Percentiles rank a stretch among this genome's conserved stretches.
phyloP scores from a whole-genome alignment of 1,284 basidiomycete genomes.

The Phlebopus sp. region DNA sequence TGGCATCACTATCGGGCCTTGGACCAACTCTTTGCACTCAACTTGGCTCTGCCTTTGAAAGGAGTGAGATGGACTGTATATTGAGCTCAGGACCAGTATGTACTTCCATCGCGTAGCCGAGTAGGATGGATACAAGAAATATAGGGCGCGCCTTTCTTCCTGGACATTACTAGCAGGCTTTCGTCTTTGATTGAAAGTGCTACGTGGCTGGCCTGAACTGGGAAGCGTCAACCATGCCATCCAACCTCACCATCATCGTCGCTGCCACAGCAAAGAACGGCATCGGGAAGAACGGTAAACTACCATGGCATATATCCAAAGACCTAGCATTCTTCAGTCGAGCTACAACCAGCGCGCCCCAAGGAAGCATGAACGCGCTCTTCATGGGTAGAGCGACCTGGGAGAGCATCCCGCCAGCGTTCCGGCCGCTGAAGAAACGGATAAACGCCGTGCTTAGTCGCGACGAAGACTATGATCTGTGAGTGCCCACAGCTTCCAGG shows the following conservation, averaged over 20 bases:
- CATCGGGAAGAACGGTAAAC: conserved; percentile 73
- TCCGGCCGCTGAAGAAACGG: conserved; percentile 78
- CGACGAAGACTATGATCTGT: conserved; percentile 64
- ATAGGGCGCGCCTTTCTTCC: no score
- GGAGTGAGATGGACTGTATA: no score
- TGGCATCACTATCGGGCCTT: no score
- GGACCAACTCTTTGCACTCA: no score
- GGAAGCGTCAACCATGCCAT: conserved; percentile 30
- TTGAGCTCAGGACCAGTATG: no score
- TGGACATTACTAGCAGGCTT: no score
- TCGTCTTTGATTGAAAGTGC: no score
- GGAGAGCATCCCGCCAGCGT: conserved; percentile 93
- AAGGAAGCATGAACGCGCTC: conserved; percentile 68
- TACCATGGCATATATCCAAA: conserved; percentile 89
- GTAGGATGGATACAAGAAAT: no score
- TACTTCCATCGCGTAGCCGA: no score
- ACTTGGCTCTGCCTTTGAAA: no score
- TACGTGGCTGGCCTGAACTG: no score
- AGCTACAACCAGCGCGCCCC: conserved; percentile 65
- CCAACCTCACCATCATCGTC: conserved; percentile 85
- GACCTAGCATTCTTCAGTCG: conserved; percentile 95
- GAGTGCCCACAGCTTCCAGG: conserved; percentile 29
- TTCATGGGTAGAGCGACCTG: conserved; percentile 98
- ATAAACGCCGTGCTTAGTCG: conserved; percentile 82
- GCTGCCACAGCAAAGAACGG: conserved; percentile 88